Base-by-base conservation (phyloP, 495 filamentous ascomycete species). In the Tetracladium setigerum region DNA sequence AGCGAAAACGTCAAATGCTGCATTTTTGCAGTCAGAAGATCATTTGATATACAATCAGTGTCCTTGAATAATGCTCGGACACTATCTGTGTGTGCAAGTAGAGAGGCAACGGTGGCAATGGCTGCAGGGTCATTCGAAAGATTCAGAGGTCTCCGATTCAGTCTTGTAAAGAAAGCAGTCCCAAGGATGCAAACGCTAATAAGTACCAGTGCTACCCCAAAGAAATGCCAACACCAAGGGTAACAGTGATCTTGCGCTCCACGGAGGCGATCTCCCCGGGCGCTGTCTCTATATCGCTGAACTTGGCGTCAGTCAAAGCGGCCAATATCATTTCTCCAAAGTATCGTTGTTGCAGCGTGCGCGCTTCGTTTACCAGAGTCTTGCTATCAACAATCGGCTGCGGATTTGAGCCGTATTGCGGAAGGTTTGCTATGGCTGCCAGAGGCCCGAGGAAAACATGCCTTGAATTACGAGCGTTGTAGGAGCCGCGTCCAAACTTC, bases 321-420 rank as follows among this genome's bases (percentile, higher is more conserved):
- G 64, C 38, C 30, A 61, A 57, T 5, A 67, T 32, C 0, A 60
- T 49, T 27, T 69, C 67, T 0, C 63, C 67, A 47, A 67, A 55
- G 36, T 60, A 67, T 6, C 67, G 55, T 32, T 65, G 63, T 27
- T 67, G 61, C 7, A 66, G 44, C 22, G 52, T 58, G 4, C 40
- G 54, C 2, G 60, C 61, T 31, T 54, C 53, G 8, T 17, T 5
- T 0, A 49, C 36, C 27, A 47, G 30, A 11, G n/a, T n/a, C n/a
- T n/a, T n/a, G n/a, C n/a, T n/a, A n/a, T n/a, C n/a, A n/a, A n/a
- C n/a, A n/a, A n/a, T n/a, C n/a, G n/a, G n/a, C n/a, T n/a, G n/a
- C n/a, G n/a, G n/a, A n/a, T n/a, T n/a, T n/a, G n/a, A n/a, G n/a
- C n/a, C n/a, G n/a, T n/a, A n/a, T n/a, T n/a, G n/a, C n/a, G n/a